A percentile compares a stretch with the other conserved stretches of the same genome.
These are phyloP conservation scores for Fraxinus xanthoxyloides DNA, from an alignment of 305 asterid species.

Conservation along the genomic window DNA sequence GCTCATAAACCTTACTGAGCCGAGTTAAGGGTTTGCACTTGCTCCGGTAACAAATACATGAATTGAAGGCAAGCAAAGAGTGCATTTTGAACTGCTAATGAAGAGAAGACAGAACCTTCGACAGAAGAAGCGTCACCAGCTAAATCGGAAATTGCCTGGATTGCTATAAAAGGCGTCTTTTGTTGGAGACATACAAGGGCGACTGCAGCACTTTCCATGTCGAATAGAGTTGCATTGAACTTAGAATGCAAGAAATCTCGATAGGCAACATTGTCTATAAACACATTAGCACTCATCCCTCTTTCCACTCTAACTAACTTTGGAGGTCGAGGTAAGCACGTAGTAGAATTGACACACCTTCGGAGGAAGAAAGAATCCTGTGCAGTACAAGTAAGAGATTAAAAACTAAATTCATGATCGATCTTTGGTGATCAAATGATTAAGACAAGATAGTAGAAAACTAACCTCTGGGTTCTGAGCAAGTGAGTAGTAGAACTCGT, in stretches of 20 bases:
- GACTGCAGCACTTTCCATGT: conserved; percentile 69
- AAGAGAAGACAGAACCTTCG: conserved; percentile 40
- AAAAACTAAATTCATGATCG: neutral
- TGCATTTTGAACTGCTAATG: conserved; percentile 38
- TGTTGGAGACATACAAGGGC: conserved; percentile 55
- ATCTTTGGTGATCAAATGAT: neutral
- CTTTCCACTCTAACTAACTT: conserved; percentile 29
- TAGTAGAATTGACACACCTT: conserved; percentile 37
- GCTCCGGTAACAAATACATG: conserved; percentile 18
- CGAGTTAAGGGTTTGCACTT: neutral
- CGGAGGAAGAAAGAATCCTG: conserved; percentile 30
- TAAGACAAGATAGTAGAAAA: neutral
- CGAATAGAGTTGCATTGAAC: conserved; percentile 37
- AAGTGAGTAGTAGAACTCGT: conserved; percentile 24
- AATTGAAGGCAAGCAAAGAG: conserved; percentile 38
- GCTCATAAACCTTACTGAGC: neutral
- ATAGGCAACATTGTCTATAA: conserved; percentile 47
- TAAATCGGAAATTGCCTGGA: conserved; percentile 59
- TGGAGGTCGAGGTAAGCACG: conserved; percentile 36
- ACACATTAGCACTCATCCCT: conserved; percentile 41
- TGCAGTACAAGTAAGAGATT: neutral
- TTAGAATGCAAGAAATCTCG: conserved; percentile 25
- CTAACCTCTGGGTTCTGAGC: conserved; percentile 30
- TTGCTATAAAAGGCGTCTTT: conserved; percentile 39
- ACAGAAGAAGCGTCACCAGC: conserved; percentile 54